phyloP scores from a whole-genome alignment of 306 rosid genomes.

The Ormosia semicastrata region DNA sequence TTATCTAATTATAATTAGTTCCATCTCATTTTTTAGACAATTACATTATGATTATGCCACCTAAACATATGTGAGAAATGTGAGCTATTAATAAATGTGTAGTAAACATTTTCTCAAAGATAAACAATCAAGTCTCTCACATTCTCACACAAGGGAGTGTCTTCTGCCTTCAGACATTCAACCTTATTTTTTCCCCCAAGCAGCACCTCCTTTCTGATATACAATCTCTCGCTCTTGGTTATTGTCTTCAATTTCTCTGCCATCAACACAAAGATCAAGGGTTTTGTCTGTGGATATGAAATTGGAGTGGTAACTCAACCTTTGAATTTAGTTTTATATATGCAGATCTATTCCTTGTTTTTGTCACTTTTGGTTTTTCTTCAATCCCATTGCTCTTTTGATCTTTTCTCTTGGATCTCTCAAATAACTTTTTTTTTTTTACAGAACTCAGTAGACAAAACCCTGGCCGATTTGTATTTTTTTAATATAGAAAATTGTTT shows the following conservation, averaged over 20 bases:
- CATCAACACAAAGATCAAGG: constrained; percentile 38
- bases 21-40: too few species aligned
- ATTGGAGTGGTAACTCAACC: constrained; percentile 39
- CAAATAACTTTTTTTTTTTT: constrained; percentile 6
- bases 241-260: constrained; percentile 35
- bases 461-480: not conserved
- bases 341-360: constrained; percentile 31
- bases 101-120: too few species aligned
- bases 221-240: constrained; percentile 26
- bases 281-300: constrained; percentile 34
- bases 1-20: too few species aligned
- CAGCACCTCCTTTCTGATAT: constrained; percentile 15
- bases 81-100: too few species aligned
- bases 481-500: not conserved
- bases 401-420: constrained; percentile 42
- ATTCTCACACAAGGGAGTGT: constrained; percentile 41
- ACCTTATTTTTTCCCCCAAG: constrained; percentile 26
- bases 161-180: constrained; percentile 37
- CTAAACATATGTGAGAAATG: too few species aligned
- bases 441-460: not conserved
- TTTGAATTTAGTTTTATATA: constrained; percentile 41
- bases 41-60: too few species aligned
- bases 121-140: too few species aligned
- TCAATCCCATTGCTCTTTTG: constrained; percentile 40
- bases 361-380: constrained; percentile 30